These are phyloP conservation scores for Blastomyces percursus DNA, from an alignment of 2,329 filamentous ascomycete species.

Conservation along the genomic window DNA sequence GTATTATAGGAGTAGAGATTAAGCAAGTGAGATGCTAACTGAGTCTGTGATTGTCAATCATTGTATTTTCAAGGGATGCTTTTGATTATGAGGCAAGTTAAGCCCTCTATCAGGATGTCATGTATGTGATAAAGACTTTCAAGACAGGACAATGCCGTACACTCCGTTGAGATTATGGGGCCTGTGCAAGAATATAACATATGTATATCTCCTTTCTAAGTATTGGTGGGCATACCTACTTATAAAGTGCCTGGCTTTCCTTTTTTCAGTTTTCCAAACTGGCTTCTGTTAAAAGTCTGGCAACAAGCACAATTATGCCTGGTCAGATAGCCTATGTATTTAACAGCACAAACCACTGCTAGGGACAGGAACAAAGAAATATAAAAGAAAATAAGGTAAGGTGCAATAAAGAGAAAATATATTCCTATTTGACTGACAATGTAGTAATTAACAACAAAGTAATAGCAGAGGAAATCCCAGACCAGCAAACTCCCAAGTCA, in stretches of 20 bases:
- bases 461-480: constrained; percentile 1
- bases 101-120: no score
- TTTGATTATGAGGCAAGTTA: no score
- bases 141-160: no score
- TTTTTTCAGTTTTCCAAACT: not conserved
- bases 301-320: not conserved
- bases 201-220: not conserved
- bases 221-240: not conserved
- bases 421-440: not conserved
- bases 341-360: not conserved
- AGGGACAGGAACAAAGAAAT: not conserved
- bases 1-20: not conserved
- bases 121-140: no score
- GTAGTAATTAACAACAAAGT: not conserved
- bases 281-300: not conserved
- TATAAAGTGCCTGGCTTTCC: not conserved
- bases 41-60: no score
- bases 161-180: no score
- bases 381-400: not conserved
- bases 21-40: no score
- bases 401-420: not conserved
- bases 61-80: no score
- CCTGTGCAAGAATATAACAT: not conserved
- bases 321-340: not conserved
- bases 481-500: constrained; percentile 4